A percentile compares a stretch with the other conserved stretches of the same genome.
phyloP scores from a whole-genome alignment of 2,329 filamentous ascomycete species.

The Malbranchea zuffiana region DNA sequence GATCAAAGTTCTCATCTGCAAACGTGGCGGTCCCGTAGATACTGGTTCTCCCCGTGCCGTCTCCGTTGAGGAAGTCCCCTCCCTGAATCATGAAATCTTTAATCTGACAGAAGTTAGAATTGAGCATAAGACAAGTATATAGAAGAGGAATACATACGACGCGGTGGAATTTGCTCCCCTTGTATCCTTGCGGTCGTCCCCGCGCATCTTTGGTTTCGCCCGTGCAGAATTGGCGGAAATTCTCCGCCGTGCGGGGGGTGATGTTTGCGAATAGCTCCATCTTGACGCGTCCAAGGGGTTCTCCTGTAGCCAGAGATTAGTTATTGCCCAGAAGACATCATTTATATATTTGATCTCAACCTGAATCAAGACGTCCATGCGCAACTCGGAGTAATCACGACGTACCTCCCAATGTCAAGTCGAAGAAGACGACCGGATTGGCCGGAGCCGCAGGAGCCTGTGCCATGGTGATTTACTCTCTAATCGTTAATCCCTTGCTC shows the following conservation, averaged over 20 bases:
- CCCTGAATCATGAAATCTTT: conserved; percentile 97
- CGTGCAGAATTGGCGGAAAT: conserved; percentile 94
- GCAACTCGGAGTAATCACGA: too few species aligned
- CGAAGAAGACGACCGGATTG: conserved; percentile 40
- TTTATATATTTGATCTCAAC: not conserved
- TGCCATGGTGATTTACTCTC: too few species aligned
- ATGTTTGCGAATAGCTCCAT: conserved; percentile 83
- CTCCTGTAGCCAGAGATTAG: conserved; percentile 44
- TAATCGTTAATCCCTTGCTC: too few species aligned
- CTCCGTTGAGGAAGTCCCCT: conserved; percentile 86
- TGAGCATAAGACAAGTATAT: conserved; percentile 8
- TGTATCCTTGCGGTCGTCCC: conserved; percentile 81
- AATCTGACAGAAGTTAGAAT: conserved; percentile 47
- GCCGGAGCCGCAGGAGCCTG: conserved; percentile 3
- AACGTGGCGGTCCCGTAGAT: conserved; percentile 83
- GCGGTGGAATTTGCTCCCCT: conserved; percentile 85
- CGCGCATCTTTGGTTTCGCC: conserved; percentile 73
- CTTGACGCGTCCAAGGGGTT: conserved; percentile 74
- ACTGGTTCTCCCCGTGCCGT: conserved; percentile 76
- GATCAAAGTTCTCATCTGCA: conserved; percentile 76
- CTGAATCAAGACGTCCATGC: too few species aligned
- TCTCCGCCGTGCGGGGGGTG: conserved; percentile 82
- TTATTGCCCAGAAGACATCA: not conserved
- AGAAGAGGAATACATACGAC: conserved; percentile 50
- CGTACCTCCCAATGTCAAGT: conserved; percentile 39